phyloP scores from a whole-genome alignment of 441 rosid genomes.

The Rhodomyrtus psidioides region DNA sequence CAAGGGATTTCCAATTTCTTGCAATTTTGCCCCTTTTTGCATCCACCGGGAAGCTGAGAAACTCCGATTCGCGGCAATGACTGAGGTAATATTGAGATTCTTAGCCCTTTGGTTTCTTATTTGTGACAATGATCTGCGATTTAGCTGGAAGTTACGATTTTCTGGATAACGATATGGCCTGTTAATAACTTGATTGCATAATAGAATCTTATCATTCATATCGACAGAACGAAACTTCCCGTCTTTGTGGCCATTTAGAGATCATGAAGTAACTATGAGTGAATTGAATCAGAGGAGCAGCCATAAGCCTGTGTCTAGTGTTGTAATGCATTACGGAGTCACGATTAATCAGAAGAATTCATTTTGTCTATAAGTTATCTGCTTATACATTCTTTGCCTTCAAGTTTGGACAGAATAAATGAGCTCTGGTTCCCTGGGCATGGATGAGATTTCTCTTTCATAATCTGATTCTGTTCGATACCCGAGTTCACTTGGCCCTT shows the following conservation, averaged over 20 bases:
- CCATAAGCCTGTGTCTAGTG: not conserved
- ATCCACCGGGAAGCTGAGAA: not conserved
- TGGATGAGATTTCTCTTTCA: not conserved
- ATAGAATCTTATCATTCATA: not conserved
- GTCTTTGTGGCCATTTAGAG: not conserved
- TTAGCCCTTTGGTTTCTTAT: not conserved
- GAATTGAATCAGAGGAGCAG: not conserved
- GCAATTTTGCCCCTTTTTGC: not conserved
- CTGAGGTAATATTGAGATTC: slow-evolving; percentile 29
- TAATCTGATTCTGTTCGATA: not conserved
- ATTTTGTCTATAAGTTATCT: not conserved
- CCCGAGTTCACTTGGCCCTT: not conserved
- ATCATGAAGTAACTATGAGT: not conserved
- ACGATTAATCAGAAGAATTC: not conserved
- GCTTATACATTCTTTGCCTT: not conserved
- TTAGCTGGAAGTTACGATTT: not conserved
- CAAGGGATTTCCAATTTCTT: not conserved
- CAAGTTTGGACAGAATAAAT: not conserved
- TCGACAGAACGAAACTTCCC: not conserved
- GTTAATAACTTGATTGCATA: not conserved
- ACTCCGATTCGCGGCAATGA: slow-evolving; percentile 21
- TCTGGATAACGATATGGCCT: not conserved
- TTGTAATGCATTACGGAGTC: not conserved
- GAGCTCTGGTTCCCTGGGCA: not conserved
- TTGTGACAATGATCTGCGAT: not conserved